phyloP scores from a whole-genome alignment of 2,329 filamentous ascomycete genomes.

The Monilinia aucupariae region DNA sequence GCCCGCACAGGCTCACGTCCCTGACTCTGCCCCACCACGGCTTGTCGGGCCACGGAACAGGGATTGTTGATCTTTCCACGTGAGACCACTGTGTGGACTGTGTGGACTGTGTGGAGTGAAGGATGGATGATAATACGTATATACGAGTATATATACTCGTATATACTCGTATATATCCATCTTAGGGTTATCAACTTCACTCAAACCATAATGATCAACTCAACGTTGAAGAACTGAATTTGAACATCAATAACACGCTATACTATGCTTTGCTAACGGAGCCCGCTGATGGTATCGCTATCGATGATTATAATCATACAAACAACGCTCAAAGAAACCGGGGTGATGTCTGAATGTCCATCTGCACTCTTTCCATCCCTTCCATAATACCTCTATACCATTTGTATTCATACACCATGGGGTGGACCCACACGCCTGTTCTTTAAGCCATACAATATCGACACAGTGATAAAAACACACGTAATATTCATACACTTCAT shows the following conservation, averaged over 20 bases:
- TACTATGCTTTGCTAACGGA: not conserved
- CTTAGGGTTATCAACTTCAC: not conserved
- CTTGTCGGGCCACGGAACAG: not conserved
- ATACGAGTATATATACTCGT: no score
- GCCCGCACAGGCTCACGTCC: not conserved
- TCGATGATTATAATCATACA: not conserved
- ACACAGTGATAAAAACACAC: not conserved
- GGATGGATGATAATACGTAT: no score
- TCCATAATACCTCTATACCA: not conserved
- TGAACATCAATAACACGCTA: not conserved
- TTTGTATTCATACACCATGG: not conserved
- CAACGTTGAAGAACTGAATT: not conserved
- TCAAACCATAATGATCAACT: not conserved
- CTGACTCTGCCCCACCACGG: not conserved
- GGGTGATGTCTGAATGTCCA: not conserved
- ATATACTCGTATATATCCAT: no score
- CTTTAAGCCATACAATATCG: not conserved
- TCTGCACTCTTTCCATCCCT: not conserved
- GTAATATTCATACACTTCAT: not conserved
- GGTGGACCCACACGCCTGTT: not conserved
- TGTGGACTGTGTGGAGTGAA: not conserved
- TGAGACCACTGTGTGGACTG: no score
- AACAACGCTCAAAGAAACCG: not conserved
- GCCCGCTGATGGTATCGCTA: not conserved
- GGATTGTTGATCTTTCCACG: no score